Conservation (phyloP, 164 flowering plant genomes). For the Aristolochia contorta region DNA sequence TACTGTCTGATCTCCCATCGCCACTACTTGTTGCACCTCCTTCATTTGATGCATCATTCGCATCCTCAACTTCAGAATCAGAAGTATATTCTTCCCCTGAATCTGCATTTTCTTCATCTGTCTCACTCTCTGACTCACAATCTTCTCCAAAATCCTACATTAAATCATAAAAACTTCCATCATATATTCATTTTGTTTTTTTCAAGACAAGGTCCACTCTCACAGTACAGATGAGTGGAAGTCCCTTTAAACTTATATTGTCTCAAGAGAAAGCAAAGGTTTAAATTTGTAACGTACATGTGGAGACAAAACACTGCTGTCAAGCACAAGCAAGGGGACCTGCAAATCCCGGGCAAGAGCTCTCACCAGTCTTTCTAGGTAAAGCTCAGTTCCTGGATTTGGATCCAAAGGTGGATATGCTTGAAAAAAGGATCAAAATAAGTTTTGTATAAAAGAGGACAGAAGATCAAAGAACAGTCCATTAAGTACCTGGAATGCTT, state of each 20-base stretch:
- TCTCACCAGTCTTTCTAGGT: constrained; percentile 81
- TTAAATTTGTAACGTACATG: constrained; percentile 40
- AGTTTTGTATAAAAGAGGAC: neutral
- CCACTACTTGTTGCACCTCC: constrained; percentile 66
- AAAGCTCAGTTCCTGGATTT: constrained; percentile 79
- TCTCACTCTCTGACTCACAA: constrained; percentile 53
- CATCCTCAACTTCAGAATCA: constrained; percentile 79
- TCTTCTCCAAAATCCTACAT: constrained; percentile 80
- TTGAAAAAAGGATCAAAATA: neutral
- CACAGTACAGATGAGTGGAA: neutral
- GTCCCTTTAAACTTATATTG: neutral
- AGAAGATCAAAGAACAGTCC: too few relatives aligned
- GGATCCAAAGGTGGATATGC: neutral
- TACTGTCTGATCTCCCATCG: constrained; percentile 58
- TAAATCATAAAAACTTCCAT: constrained; percentile 6
- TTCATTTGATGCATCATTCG: constrained; percentile 64
- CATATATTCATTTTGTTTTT: neutral
- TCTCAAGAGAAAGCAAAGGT: neutral
- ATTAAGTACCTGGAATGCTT: constrained; percentile 66
- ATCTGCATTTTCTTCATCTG: constrained; percentile 65
- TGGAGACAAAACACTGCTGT: constrained; percentile 87
- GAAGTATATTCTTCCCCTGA: constrained; percentile 54
- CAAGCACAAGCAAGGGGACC: constrained; percentile 85
- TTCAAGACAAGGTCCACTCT: neutral
- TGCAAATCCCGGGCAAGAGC: constrained; percentile 83